These are phyloP conservation scores for Immersiporthe knoxdaviesiana DNA, from an alignment of 2,329 filamentous ascomycete species.

Conservation along the genomic window DNA sequence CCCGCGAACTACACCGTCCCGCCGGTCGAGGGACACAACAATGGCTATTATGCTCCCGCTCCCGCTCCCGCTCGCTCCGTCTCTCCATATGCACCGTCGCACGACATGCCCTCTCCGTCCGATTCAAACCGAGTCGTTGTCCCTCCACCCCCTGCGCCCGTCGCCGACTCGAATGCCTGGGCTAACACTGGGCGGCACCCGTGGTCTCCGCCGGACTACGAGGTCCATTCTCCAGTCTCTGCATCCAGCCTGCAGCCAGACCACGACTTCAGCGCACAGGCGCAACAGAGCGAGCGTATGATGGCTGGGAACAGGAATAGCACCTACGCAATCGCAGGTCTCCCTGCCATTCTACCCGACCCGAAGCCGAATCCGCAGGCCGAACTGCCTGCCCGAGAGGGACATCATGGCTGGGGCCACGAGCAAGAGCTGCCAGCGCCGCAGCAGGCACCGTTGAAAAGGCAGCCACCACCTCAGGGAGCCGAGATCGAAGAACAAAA, in stretches of 20 bases:
- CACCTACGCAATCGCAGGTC: constrained; percentile 17
- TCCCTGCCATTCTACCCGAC: constrained; percentile 27
- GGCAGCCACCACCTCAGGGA: constrained; percentile 25
- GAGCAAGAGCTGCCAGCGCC: constrained; percentile 28
- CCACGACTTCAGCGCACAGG: constrained; percentile 10
- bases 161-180: constrained; percentile 19
- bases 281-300: background rate
- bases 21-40: constrained; percentile 10
- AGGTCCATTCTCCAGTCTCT: constrained; percentile 20
- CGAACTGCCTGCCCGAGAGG: constrained; percentile 27
- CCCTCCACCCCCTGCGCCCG: constrained; percentile 14
- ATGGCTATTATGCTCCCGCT: constrained; percentile 11
- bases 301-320: background rate
- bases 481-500: constrained; percentile 28
- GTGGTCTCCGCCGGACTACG: constrained; percentile 29
- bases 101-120: constrained; percentile 5
- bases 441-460: constrained; percentile 22
- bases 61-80: constrained; percentile 2
- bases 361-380: constrained; percentile 24
- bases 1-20: constrained; percentile 16
- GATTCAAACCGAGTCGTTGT: constrained; percentile 3
- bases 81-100: background rate
- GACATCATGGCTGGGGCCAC: constrained; percentile 21
- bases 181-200: constrained; percentile 22
- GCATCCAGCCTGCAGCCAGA: constrained; percentile 25